phyloP scores from a whole-genome alignment of 2,329 filamentous ascomycete species.

The Talaromyces sp. region DNA sequence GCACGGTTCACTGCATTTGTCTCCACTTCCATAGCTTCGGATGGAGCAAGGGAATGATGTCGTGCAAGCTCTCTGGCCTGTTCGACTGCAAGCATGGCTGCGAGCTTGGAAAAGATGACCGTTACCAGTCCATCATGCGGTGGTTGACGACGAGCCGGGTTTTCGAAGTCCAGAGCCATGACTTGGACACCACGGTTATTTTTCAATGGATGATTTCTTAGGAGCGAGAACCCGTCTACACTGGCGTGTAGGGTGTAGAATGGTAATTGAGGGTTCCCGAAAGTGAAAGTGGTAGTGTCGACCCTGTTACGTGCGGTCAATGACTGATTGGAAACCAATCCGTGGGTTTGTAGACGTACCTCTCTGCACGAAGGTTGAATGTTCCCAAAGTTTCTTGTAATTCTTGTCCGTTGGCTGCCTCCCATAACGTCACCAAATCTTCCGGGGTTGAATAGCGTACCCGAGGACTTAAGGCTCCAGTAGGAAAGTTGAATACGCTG shows the following conservation, averaged over 20 bases:
- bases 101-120: conserved; percentile 47
- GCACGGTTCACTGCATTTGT: conserved; percentile 43
- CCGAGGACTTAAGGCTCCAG: conserved; percentile 33
- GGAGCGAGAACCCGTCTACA: conserved; percentile 42
- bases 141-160: conserved; percentile 34
- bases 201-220: conserved; percentile 41
- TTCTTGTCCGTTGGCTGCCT: conserved; percentile 44
- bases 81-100: conserved; percentile 49
- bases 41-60: conserved; percentile 38
- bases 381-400: conserved; percentile 29
- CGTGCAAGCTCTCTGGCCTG: conserved; percentile 41
- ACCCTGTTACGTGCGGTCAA: conserved; percentile 30
- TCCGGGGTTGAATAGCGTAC: conserved; percentile 37
- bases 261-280: conserved; percentile 40
- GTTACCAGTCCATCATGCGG: conserved; percentile 44
- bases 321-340: neutral
- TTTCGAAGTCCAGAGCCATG: conserved; percentile 42
- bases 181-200: conserved; percentile 41
- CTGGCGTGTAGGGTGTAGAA: conserved; percentile 46
- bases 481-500: conserved; percentile 41
- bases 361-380: conserved; percentile 41
- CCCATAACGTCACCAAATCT: conserved; percentile 43
- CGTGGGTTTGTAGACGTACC: conserved; percentile 29
- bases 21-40: conserved; percentile 42
- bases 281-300: conserved; percentile 41